phyloP scores from a whole-genome alignment of 345 rosid species.

The Pistacia integerrima region DNA sequence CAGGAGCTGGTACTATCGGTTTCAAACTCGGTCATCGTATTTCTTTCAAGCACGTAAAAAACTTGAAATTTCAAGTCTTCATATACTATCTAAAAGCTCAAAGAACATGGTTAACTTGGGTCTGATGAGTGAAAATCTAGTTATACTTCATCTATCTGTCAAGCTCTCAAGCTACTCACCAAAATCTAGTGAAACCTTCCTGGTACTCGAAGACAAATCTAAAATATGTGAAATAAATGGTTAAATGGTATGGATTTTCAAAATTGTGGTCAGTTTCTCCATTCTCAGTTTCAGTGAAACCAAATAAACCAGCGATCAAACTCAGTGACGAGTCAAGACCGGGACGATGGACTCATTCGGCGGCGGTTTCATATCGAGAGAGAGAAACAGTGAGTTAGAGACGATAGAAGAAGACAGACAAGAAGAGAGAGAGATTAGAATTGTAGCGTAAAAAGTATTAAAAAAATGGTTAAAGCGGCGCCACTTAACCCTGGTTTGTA shows the following conservation, averaged over 20 bases:
- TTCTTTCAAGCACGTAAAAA: constrained; percentile 8
- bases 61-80: neutral
- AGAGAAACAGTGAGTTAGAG: neutral
- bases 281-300: constrained; percentile 7
- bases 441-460: neutral
- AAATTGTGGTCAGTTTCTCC: neutral
- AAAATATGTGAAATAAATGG: neutral
- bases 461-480: constrained; percentile 35
- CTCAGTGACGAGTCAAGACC: constrained; percentile 27
- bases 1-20: constrained; percentile 47
- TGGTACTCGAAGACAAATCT: constrained; percentile 7
- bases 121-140: neutral
- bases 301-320: constrained; percentile 21
- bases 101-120: constrained; percentile 3
- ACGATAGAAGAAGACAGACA: neutral
- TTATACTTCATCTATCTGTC: neutral
- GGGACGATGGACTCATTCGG: constrained; percentile 32
- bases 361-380: constrained; percentile 33
- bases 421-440: constrained; percentile 10
- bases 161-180: neutral
- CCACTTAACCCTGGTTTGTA: constrained; percentile 27
- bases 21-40: constrained; percentile 39
- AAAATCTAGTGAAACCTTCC: neutral
- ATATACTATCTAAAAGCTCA: constrained; percentile 6
- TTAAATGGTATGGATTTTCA: neutral